Base-by-base conservation (phyloP, 306 rosid genomes). In the Ziziphus jujuba region DNA sequence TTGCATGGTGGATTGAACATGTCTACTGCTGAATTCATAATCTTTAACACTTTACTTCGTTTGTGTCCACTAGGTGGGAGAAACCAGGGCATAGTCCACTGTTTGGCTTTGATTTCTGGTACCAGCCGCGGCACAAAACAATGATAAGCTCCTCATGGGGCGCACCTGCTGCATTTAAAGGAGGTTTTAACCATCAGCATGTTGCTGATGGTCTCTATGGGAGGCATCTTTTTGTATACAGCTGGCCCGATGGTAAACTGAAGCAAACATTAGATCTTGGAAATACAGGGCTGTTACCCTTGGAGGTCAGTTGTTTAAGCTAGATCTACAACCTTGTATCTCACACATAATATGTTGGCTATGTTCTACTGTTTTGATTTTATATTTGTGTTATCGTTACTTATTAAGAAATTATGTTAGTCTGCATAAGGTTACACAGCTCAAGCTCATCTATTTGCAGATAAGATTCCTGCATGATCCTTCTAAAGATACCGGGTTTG, bases 71-170 rank as follows among this genome's bases (percentile, higher is more conserved):
- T 60, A 92, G 98, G 89, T 90, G 98, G 98, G 97, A 93, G 74
- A 93, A 88, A 80, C 93, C 93, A 43, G 97, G 97, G 78, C 83
- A 93, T 44, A 86, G 96, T 80, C 98, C 98, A 44, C 68, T 69
- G 61, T 93, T 78, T 77, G 98, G 98, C n/a, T 90, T 87, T 69
- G 98, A 93, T 80, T 93, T 78, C 74, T 93, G 98, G 98, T 93
- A 93, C 84, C 97, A 93, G 72, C 97, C 98, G 0, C 81, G 96
- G 14, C 91, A 90, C 73, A 80, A 80, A 60, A 90, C 96, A 60
- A 93, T 93, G 98, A 90, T 93, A 45, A 92, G 98, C 87, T 50
- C 97, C 60, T 90, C 98, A 50, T 93, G 96, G 96, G 98, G 98
- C 53, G 98, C 98, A 71, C 98, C 98, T 68, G 58, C 73, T 57